phyloP scores from a whole-genome alignment of 2,329 filamentous ascomycete species.

The Fonsecaea nubica region DNA sequence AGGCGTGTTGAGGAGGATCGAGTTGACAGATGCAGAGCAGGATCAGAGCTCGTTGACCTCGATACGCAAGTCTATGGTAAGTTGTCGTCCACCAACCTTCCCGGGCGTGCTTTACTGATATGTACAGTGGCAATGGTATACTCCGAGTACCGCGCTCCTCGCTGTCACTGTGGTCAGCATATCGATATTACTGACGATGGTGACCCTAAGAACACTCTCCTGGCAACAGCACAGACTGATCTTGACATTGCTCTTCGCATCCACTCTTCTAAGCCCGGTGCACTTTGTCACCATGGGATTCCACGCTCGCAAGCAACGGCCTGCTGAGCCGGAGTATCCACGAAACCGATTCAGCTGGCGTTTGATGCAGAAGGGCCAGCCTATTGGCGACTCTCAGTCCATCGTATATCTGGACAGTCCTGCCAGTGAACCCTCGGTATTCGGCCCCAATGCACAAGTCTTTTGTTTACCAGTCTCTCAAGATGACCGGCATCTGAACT shows the following conservation, averaged over 20 bases:
- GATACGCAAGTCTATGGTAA: not conserved
- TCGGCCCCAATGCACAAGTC: conserved; percentile 18
- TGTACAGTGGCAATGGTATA: not conserved
- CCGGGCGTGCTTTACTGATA: not conserved
- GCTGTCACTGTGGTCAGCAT: not conserved
- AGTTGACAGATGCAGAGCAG: conserved; percentile 16
- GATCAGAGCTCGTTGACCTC: not conserved
- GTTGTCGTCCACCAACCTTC: not conserved
- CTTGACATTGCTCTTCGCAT: not conserved
- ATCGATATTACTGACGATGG: not conserved
- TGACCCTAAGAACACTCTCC: not conserved
- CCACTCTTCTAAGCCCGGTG: not conserved
- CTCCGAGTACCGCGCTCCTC: not conserved
- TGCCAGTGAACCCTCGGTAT: conserved; percentile 19
- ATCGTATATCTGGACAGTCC: conserved; percentile 25
- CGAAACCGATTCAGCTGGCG: conserved; percentile 23
- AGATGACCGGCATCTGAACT: conserved; percentile 11
- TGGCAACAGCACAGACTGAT: not conserved
- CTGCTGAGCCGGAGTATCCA: not conserved
- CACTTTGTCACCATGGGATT: not conserved
- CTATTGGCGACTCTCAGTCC: conserved; percentile 7
- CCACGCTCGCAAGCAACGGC: not conserved
- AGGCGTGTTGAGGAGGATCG: conserved; percentile 21
- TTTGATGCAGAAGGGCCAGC: conserved; percentile 5
- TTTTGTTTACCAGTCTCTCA: conserved; percentile 19